phyloP scores from a whole-genome alignment of 805 yeast genomes.

The Scheffersomyces ergatensis region DNA sequence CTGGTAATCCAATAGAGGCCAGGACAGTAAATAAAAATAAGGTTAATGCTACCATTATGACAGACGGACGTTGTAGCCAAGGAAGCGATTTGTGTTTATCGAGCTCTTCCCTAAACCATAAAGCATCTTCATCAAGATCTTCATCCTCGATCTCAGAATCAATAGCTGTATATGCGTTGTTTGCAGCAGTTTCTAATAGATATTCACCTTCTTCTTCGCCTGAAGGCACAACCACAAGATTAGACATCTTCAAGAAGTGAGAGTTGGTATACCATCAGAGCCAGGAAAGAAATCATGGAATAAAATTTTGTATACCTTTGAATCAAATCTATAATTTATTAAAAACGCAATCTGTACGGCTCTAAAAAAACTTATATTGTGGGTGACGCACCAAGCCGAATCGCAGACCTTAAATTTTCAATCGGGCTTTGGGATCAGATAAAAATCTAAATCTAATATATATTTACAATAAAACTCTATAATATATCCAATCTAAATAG shows the following conservation, averaged over 20 bases:
- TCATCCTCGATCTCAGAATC: not conserved
- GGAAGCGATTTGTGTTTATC: not conserved
- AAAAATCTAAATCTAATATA: too few relatives aligned
- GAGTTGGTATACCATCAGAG: too few relatives aligned
- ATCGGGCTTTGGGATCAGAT: too few relatives aligned
- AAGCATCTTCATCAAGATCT: not conserved
- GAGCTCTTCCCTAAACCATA: not conserved
- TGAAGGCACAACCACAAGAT: not conserved
- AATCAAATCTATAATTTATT: too few relatives aligned
- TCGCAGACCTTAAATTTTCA: too few relatives aligned
- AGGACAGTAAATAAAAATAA: slow-evolving; percentile 8
- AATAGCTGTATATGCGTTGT: not conserved
- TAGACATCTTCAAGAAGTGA: not conserved
- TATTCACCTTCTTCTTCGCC: not conserved
- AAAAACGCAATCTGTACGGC: too few relatives aligned
- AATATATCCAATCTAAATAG: too few relatives aligned
- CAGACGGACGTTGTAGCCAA: slow-evolving; percentile 2
- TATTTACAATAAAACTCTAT: too few relatives aligned
- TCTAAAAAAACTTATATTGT: too few relatives aligned
- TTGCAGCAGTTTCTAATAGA: not conserved
- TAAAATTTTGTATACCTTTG: too few relatives aligned
- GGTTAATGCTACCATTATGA: slow-evolving; percentile 2
- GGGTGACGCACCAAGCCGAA: too few relatives aligned
- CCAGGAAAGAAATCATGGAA: too few relatives aligned
- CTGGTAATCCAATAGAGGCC: slow-evolving; percentile 28